These are phyloP conservation scores for Castanopsis chinensis DNA, from an alignment of 306 rosid species.

Conservation along the genomic window DNA sequence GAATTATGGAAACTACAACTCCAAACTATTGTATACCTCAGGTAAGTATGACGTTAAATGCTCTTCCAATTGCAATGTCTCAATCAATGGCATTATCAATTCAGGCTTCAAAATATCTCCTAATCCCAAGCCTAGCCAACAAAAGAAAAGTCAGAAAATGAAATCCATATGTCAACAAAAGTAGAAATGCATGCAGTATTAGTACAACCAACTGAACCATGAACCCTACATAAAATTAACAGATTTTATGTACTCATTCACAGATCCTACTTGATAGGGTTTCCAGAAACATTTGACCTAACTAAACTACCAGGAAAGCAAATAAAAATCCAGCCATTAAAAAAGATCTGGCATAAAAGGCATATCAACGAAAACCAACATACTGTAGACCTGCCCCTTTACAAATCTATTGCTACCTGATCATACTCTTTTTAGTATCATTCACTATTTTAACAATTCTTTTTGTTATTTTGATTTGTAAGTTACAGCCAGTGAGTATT, in stretches of 20 bases:
- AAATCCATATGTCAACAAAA: not conserved
- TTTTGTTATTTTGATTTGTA: too few species aligned
- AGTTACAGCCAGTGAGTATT: too few species aligned
- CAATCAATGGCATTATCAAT: slow-evolving; percentile 80
- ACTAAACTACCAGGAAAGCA: too few species aligned
- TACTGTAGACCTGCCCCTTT: too few species aligned
- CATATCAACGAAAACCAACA: too few species aligned
- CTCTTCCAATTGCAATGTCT: slow-evolving; percentile 72
- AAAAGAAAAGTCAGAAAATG: slow-evolving; percentile 14
- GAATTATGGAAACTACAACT: slow-evolving; percentile 15
- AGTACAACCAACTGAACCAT: not conserved
- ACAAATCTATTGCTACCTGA: too few species aligned
- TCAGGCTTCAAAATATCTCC: slow-evolving; percentile 92
- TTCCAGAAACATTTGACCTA: too few species aligned
- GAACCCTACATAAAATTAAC: too few species aligned
- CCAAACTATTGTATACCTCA: slow-evolving; percentile 53
- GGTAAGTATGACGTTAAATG: slow-evolving; percentile 75
- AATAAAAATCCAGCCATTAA: too few species aligned
- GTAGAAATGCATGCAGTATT: not conserved
- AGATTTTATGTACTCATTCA: not conserved
- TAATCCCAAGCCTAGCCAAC: slow-evolving; percentile 65
- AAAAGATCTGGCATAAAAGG: too few species aligned
- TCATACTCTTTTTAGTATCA: too few species aligned
- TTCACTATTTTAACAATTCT: too few species aligned
- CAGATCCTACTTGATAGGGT: not conserved